A percentile compares a stretch with the other conserved stretches of the same genome.
These are phyloP conservation scores for Fabrea salina DNA, from an alignment of 169 alveolate species.

Conservation along the genomic window DNA sequence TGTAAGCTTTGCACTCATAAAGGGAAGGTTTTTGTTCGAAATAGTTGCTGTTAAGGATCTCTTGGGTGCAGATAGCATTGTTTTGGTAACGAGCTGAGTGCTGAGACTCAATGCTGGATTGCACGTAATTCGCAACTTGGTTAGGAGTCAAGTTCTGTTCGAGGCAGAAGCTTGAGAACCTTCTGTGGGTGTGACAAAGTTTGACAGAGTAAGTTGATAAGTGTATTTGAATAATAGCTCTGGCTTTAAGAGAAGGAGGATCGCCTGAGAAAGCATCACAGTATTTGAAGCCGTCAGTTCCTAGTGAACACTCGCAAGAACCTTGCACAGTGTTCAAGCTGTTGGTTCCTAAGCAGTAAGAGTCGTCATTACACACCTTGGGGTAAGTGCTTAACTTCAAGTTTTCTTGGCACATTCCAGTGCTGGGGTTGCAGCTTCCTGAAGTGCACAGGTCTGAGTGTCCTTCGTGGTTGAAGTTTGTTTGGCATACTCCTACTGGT, in stretches of 20 bases:
- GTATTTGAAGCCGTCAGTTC: neutral
- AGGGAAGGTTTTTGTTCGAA: neutral
- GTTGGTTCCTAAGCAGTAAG: neutral
- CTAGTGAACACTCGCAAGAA: constrained; percentile 2
- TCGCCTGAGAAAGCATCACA: constrained; percentile 7
- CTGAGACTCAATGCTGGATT: neutral
- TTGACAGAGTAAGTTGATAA: neutral
- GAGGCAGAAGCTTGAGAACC: neutral
- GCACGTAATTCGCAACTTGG: neutral
- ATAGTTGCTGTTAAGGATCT: neutral
- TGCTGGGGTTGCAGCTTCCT: neutral
- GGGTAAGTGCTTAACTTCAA: neutral
- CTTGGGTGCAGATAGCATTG: constrained; percentile 7
- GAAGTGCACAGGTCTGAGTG: neutral
- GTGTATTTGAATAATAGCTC: neutral
- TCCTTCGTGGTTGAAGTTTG: neutral
- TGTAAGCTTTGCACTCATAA: neutral
- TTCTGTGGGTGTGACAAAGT: constrained; percentile 9
- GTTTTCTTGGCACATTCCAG: constrained; percentile 9
- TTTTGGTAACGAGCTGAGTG: constrained; percentile 14
- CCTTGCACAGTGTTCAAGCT: neutral
- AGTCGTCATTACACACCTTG: neutral
- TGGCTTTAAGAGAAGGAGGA: neutral
- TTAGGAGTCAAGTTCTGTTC: neutral
- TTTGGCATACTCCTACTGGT: constrained; percentile 1